Base-by-base conservation (phyloP, 2,329 filamentous ascomycete species). In the Metarhizium rileyi region DNA sequence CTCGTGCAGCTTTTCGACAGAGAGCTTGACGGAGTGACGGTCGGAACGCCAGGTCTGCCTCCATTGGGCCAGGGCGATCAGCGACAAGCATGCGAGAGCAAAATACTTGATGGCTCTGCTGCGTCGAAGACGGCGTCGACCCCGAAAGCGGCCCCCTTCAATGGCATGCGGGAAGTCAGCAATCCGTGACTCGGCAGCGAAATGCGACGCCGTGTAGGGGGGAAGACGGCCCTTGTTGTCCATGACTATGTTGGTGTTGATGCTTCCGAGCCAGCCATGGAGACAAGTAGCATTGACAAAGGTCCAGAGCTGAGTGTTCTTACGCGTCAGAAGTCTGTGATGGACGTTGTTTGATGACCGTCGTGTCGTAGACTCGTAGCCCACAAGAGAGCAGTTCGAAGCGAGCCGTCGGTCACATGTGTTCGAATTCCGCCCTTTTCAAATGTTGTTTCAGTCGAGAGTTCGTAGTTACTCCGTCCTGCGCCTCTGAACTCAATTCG, bases 1-100 rank as follows among this genome's bases (percentile, higher is more conserved):
- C 12, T 71, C 66, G 33, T 72, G 66, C 22, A 86, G 68, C 56
- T 72, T 75, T 43, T 74, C 65, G 22, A 71, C 53, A 1, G 80
- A 83, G 3, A 84, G 64, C 18, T 61, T 61, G 18, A 66, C 59
- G 18, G 55, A 52, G 1, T 57, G 58, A 35, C 55, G 44, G 41
- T 66, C 52, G 16, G 56, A 47, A 27, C 50, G 47, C 60, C 57
- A 60, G 4, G 74, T 54, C 53, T 75, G 72, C 53, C 60, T 62
- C 72, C 72, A 76, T 53, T 76, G 73, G 0, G 72, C 69, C 48
- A 72, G 70, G n/a, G 66, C 72, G 42, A 76, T 73, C 53, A 79
- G 75, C 27, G 64, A 64, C n/a, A 80, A 63, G 54, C 70, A 76
- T 8, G 69, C 68, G 5, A 79, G 54, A 6, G 62, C 68, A 40